These are phyloP conservation scores for Fusarium solani-melongenae DNA, from an alignment of 2,329 filamentous ascomycete genomes.

Conservation along the genomic window DNA sequence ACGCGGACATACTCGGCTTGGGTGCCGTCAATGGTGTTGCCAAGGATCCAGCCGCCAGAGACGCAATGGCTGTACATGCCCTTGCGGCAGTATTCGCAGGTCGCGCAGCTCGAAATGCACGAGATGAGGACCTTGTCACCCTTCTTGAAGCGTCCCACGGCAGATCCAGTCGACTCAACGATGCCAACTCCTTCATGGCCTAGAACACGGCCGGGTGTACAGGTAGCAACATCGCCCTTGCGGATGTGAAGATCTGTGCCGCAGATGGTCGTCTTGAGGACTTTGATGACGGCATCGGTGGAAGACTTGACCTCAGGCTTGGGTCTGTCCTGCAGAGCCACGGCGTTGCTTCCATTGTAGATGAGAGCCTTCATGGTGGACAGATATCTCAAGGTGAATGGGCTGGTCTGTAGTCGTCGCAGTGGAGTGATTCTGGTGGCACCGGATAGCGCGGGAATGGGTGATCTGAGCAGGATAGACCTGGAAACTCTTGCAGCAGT, in stretches of 20 bases:
- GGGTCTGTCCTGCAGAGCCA: slow-evolving; percentile 55
- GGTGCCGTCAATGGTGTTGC: slow-evolving; percentile 63
- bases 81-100: slow-evolving; percentile 61
- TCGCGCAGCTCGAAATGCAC: slow-evolving; percentile 62
- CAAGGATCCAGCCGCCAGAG: slow-evolving; percentile 65
- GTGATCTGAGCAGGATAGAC: neutral
- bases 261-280: slow-evolving; percentile 62
- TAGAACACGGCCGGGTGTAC: slow-evolving; percentile 57
- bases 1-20: slow-evolving; percentile 68
- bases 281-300: slow-evolving; percentile 61
- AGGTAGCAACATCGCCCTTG: slow-evolving; percentile 63
- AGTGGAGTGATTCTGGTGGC: neutral
- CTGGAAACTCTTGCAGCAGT: neutral
- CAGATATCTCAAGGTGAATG: neutral
- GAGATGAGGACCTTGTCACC: slow-evolving; percentile 65
- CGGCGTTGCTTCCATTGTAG: slow-evolving; percentile 49
- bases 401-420: neutral
- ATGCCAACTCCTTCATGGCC: slow-evolving; percentile 66
- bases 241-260: slow-evolving; percentile 67
- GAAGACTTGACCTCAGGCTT: slow-evolving; percentile 53
- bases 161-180: slow-evolving; percentile 56
- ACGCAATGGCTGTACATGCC: slow-evolving; percentile 65
- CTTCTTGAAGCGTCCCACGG: slow-evolving; percentile 58
- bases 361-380: slow-evolving; percentile 56
- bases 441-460: neutral